A percentile compares a stretch with the other conserved stretches of the same genome.
Conservation (phyloP, 1,284 basidiomycete genomes). For the Trichosporon inkin region DNA sequence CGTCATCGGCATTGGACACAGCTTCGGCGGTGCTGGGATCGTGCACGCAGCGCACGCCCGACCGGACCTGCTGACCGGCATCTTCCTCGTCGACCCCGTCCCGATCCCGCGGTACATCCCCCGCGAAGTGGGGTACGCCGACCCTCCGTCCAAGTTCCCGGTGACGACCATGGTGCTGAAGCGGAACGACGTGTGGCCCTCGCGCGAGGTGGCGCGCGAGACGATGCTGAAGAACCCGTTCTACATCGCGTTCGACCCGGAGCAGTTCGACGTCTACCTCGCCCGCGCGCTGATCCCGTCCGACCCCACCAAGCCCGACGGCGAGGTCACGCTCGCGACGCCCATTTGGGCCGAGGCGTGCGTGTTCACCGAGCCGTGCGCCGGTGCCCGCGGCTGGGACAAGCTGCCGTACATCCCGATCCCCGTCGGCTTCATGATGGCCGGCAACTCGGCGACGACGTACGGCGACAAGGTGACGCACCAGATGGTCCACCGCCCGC, state of each 20-base stretch:
- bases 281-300: constrained; percentile 57
- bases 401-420: constrained; percentile 29
- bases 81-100: constrained; percentile 73
- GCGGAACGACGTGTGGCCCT: constrained; percentile 12
- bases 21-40: constrained; percentile 12
- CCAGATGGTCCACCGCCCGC: constrained; percentile 37
- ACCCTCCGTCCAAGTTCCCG: constrained; percentile 34
- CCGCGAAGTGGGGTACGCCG: not conserved
- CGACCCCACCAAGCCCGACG: constrained; percentile 12
- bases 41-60: constrained; percentile 59
- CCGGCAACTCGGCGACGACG: constrained; percentile 28
- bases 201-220: constrained; percentile 3
- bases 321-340: constrained; percentile 35
- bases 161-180: constrained; percentile 4
- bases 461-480: constrained; percentile 25
- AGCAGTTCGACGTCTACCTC: constrained; percentile 64
- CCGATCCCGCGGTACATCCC: not conserved
- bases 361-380: constrained; percentile 32
- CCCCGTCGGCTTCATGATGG: constrained; percentile 33
- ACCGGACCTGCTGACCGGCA: constrained; percentile 66
- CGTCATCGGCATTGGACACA: constrained; percentile 14
- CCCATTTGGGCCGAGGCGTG: constrained; percentile 36
- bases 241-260: constrained; percentile 53
- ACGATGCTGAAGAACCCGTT: constrained; percentile 42
- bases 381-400: constrained; percentile 35